Percentiles rank a stretch among this genome's conserved stretches.
These are phyloP conservation scores for Aleurites moluccanus DNA, from an alignment of 441 rosid species.

Conservation along the genomic window DNA sequence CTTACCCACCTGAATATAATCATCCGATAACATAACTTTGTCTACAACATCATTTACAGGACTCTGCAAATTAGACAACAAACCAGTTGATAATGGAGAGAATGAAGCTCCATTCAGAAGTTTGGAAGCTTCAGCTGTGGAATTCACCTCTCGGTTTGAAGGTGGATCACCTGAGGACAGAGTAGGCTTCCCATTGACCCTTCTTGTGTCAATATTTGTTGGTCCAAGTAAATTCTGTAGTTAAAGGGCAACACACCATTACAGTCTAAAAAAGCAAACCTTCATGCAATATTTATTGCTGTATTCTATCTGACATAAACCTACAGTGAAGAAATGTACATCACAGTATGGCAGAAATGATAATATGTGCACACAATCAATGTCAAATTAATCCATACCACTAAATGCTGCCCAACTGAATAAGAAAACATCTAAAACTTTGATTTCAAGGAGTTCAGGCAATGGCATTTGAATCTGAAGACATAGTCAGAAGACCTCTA, in stretches of 20 bases:
- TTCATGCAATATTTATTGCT: not conserved
- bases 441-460: constrained; percentile 1
- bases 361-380: not conserved
- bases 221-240: constrained; percentile 41
- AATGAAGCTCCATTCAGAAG: constrained; percentile 22
- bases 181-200: constrained; percentile 27
- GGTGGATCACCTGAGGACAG: constrained; percentile 18
- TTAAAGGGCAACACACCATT: constrained; percentile 9
- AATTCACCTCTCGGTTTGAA: constrained; percentile 24
- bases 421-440: not conserved
- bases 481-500: not conserved
- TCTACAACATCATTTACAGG: constrained; percentile 18
- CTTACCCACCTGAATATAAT: constrained; percentile 19
- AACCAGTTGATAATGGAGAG: constrained; percentile 23
- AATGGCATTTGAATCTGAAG: not conserved
- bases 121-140: constrained; percentile 26
- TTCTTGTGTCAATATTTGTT: constrained; percentile 23
- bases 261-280: constrained; percentile 7
- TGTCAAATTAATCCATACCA: not conserved
- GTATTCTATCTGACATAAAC: not conserved
- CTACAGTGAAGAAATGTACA: not conserved
- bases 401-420: not conserved
- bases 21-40: constrained; percentile 23
- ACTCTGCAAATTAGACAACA: constrained; percentile 22
- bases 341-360: not conserved